A percentile compares a stretch with the other conserved stretches of the same genome.
Conservation (phyloP, 345 rosid genomes). For the Ceriops tagal region DNA sequence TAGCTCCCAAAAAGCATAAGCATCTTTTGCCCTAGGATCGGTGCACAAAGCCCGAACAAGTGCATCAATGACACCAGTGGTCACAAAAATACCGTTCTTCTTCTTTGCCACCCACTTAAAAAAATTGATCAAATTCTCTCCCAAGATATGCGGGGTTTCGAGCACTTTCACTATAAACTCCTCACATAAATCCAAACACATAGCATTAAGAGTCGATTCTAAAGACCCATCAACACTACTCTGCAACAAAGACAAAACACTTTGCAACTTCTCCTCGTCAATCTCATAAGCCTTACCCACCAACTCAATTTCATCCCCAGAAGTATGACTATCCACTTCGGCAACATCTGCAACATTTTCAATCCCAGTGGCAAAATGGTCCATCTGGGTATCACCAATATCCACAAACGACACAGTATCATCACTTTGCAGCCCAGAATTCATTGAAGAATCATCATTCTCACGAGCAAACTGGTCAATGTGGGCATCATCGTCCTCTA, state of each 20-base stretch:
- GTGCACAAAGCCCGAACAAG: constrained; percentile 44
- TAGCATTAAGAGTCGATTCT: constrained; percentile 45
- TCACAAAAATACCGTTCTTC: constrained; percentile 29
- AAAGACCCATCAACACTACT: constrained; percentile 55
- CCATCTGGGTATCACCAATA: constrained; percentile 18
- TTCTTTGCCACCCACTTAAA: constrained; percentile 53
- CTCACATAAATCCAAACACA: constrained; percentile 40
- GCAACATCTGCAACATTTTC: not conserved
- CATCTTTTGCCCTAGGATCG: constrained; percentile 44
- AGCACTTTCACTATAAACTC: constrained; percentile 55
- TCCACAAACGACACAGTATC: constrained; percentile 16
- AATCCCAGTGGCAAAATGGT: not conserved
- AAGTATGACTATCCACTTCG: not conserved
- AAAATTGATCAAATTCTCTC: constrained; percentile 58
- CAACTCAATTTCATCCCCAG: not conserved
- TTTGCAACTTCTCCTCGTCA: constrained; percentile 48
- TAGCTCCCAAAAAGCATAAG: constrained; percentile 67
- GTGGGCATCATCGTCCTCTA: constrained; percentile 9
- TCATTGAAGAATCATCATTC: constrained; percentile 1
- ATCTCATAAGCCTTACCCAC: constrained; percentile 34
- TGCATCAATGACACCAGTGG: constrained; percentile 39
- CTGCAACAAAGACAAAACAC: constrained; percentile 58
- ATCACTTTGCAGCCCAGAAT: constrained; percentile 17
- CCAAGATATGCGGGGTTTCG: constrained; percentile 44
- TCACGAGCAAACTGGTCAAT: not conserved